Evolutionary conservation across 805 yeast species (phyloP), one percentile per base, ranked within the genome.

Genomic region (Candida dajiaensis): DNA sequence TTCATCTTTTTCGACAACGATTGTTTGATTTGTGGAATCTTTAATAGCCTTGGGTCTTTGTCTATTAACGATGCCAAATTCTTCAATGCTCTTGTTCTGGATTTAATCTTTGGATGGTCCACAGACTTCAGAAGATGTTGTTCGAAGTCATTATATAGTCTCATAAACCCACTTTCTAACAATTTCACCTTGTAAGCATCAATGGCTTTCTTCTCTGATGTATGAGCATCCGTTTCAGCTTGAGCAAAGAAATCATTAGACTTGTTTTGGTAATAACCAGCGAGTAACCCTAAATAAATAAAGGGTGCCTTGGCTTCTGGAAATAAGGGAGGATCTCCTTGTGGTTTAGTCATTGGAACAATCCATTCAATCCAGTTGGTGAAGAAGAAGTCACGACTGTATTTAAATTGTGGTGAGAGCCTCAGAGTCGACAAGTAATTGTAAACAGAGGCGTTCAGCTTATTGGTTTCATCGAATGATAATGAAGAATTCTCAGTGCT

Each of bases 61-160:
- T 71, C 70, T 4, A 84, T 71, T 16, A 89, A 56, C 12, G 69
- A 57, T 0, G 89, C 72, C 16, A 89, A 64, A 38, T 80, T 75
- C 49, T 80, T 83, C 15, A 89, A 71, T 0, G 94, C 89, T 42
- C 81, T 77, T 0, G 85, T 71, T 56, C 82, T 71, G 1, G 81
- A 62, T 48, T 75, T 78, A 31, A 74, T 70, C 48, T 76, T 77
- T 1, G 73, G 64, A 51, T 76, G 74, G 25, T 70, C 74, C 23
- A 82, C 59, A 1, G 77, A 65, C 3, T 68, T 64, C 22, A 83
- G 54, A 3, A 85, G 62, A 15, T 80, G 63, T 21, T 64, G 64
- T 43, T 85, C 51, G 44, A 83, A 79, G 2, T 67, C 69, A 19
- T 81, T 83, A 55, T 82, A 81, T 3, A 72, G 50, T 1, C 47